Evolutionary conservation across 768 basidiomycete species (phyloP), one percentile per base, ranked within the genome.

Genomic region (Lentinula sp.): DNA sequence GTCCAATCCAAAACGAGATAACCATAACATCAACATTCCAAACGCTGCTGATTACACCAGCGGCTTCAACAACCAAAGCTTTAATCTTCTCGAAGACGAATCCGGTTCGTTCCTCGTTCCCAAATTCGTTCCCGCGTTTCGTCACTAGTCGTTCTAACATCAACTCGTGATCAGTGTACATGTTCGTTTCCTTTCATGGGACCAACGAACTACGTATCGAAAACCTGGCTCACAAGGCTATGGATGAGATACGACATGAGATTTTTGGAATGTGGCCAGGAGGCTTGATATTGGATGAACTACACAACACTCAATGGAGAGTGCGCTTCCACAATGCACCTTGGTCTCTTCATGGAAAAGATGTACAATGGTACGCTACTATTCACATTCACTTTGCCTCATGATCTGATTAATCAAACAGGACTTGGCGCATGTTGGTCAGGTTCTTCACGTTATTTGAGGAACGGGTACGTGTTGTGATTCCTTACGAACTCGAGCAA

Each of bases 191-290:
- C 23, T 84, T 92, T 66, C 79, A 80, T 61, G 81, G 84, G 46
- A 80, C 82, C 60, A 86, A 83, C 65, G 86, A 89, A 71, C 71
- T 91, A 48, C 79, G 79, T 52, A 74, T 85, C 52, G 84, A 86
- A 63, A 78, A 81, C 60, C 73, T 81, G 39, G 74, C 77, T 61
- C 70, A 74, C 43, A 71, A 76, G 4, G 84, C 83, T 1, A 71
- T 87, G 52, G 79, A 83, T 39, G 87, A 88, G 64, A 77, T 91
- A 45, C 75, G 82, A 61, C 75, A 80, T 43, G 70, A 74, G 2
- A 76, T 91, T 23, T 75, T 85, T 65, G 80, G 81, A 13, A 73
- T 86, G 68, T 92, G 89, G 89, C 81, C 81, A 23, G 78, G 82
- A n/a, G 89, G 89, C 1, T 71, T 86, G 49, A 79, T 80, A 45